These are phyloP conservation scores for Oryza meyeriana DNA, from an alignment of 176 grass and related monocot genomes.

Conservation along the genomic window DNA sequence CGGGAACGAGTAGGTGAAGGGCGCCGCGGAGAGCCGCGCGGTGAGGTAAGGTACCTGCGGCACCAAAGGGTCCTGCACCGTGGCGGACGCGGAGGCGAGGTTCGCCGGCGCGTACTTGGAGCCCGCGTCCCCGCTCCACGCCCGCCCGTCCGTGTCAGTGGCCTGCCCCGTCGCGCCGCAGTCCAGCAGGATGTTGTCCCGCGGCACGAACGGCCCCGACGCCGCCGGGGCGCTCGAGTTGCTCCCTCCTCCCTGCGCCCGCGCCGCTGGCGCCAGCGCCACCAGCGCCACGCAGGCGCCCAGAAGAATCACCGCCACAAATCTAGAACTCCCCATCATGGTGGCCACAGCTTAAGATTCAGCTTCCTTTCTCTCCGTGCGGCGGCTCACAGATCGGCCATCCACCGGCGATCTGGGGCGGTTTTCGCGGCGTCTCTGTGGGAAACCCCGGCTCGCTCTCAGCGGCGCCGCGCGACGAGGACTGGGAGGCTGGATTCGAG, in stretches of 20 bases:
- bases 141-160: constrained; percentile 51
- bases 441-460: too few relatives aligned
- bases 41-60: constrained; percentile 75
- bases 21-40: constrained; percentile 52
- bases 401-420: constrained; percentile 33
- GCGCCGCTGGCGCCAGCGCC: not conserved
- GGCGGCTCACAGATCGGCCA: constrained; percentile 47
- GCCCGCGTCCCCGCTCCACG: constrained; percentile 50
- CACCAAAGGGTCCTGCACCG: constrained; percentile 52
- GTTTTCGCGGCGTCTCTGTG: not conserved
- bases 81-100: constrained; percentile 17
- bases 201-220: constrained; percentile 42
- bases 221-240: constrained; percentile 10
- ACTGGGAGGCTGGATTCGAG: constrained; percentile 30
- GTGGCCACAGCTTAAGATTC: not conserved
- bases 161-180: constrained; percentile 58
- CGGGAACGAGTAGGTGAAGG: constrained; percentile 91
- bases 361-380: not conserved
- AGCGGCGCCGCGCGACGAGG: not conserved
- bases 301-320: constrained; percentile 22
- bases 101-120: constrained; percentile 64
- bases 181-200: constrained; percentile 83
- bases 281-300: constrained; percentile 15
- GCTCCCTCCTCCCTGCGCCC: constrained; percentile 25
- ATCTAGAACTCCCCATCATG: constrained; percentile 5